Percentiles rank a stretch among this genome's conserved stretches.
phyloP scores from a whole-genome alignment of 1,284 basidiomycete species.

The Ceratobasidium sp. region DNA sequence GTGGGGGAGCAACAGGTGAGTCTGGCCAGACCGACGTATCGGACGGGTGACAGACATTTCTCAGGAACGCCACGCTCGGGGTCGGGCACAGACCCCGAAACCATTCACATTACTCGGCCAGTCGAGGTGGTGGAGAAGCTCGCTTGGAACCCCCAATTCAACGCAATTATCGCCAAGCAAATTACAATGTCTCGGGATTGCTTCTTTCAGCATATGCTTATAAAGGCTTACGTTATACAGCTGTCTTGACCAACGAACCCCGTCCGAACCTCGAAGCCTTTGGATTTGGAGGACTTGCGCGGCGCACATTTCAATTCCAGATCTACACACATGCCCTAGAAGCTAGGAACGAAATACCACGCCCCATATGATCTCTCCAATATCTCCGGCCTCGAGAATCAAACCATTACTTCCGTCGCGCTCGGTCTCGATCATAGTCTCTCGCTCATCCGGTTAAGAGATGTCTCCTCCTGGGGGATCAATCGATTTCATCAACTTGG shows the following conservation, averaged over 20 bases:
- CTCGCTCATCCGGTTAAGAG: slow-evolving; percentile 82
- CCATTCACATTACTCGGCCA: slow-evolving; percentile 67
- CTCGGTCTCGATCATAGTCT: slow-evolving; percentile 96
- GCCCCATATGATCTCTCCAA: slow-evolving; percentile 82
- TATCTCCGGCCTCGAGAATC: slow-evolving; percentile 67
- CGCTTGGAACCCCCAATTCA: slow-evolving; percentile 62
- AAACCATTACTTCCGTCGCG: slow-evolving; percentile 74
- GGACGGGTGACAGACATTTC: slow-evolving; percentile 23
- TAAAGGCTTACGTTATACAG: slow-evolving; percentile 55
- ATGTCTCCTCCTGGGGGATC: slow-evolving; percentile 91
- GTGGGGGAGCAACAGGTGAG: slow-evolving; percentile 89
- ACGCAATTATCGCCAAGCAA: slow-evolving; percentile 71
- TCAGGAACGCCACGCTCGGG: slow-evolving; percentile 86
- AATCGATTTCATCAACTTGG: slow-evolving; percentile 92
- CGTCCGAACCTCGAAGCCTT: slow-evolving; percentile 84
- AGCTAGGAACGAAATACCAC: slow-evolving; percentile 81
- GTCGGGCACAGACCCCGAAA: slow-evolving; percentile 82
- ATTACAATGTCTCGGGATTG: slow-evolving; percentile 78
- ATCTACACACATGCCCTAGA: slow-evolving; percentile 51
- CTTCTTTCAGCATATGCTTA: neutral
- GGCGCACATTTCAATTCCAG: slow-evolving; percentile 61
- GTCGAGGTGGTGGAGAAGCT: slow-evolving; percentile 49
- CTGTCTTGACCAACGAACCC: slow-evolving; percentile 79
- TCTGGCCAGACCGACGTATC: neutral
- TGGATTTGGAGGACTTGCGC: slow-evolving; percentile 87